These are phyloP conservation scores for Acanthamoeba sp. DNA, from an alignment of 208 protist genomes.

Conservation along the genomic window DNA sequence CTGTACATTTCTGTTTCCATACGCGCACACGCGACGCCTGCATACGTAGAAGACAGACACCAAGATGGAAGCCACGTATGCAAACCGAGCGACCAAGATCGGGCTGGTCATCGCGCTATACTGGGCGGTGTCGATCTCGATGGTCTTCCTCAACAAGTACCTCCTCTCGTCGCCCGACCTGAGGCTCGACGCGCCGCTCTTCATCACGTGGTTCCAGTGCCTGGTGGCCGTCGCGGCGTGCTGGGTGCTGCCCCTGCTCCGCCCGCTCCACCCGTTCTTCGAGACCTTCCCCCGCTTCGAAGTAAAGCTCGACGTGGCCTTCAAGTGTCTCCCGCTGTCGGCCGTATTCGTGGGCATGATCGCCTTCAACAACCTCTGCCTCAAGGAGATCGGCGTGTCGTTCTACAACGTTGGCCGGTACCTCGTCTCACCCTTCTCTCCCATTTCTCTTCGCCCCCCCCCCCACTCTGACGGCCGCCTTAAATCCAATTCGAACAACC, in stretches of 20 bases:
- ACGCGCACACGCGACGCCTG: too few relatives aligned
- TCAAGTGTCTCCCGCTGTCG: constrained; percentile 85
- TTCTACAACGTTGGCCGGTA: constrained; percentile 84
- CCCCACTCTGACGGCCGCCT: too few relatives aligned
- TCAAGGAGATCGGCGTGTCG: constrained; percentile 89
- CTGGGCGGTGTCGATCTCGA: constrained; percentile 75
- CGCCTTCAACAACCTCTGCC: constrained; percentile 91
- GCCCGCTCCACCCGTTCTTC: constrained; percentile 2
- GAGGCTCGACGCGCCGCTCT: constrained; percentile 12
- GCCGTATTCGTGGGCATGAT: constrained; percentile 88
- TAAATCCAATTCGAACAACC: too few relatives aligned
- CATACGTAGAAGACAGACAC: not conserved
- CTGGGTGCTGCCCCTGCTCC: not conserved
- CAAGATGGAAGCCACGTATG: not conserved
- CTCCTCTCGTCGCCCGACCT: constrained; percentile 69
- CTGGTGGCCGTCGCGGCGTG: constrained; percentile 13
- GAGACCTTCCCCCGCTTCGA: constrained; percentile 76
- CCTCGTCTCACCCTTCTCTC: too few relatives aligned
- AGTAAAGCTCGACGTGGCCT: constrained; percentile 78
- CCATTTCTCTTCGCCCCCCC: too few relatives aligned
- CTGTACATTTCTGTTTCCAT: not conserved
- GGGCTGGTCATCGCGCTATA: constrained; percentile 76
- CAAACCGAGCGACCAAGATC: not conserved
- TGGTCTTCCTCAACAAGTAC: constrained; percentile 85
- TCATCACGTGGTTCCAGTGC: constrained; percentile 78